Conservation (phyloP, 768 basidiomycete species). For the Hericium alpestre region DNA sequence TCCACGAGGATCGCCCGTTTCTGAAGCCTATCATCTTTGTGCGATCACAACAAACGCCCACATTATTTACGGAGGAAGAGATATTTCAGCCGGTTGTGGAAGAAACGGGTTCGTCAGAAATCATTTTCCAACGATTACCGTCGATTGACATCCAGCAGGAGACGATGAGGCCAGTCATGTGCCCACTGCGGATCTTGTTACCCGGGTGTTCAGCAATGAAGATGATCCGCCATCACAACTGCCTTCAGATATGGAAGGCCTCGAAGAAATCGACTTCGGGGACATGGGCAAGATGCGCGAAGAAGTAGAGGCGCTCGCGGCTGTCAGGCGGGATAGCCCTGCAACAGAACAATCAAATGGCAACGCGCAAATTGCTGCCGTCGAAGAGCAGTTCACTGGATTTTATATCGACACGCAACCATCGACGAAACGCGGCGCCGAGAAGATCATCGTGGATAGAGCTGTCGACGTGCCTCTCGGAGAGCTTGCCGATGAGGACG, state of each 20-base stretch:
- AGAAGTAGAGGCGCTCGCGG: constrained; percentile 24
- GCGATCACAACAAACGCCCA: constrained; percentile 38
- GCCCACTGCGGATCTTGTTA: constrained; percentile 63
- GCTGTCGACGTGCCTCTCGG: constrained; percentile 4
- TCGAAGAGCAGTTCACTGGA: neutral
- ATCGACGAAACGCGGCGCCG: neutral
- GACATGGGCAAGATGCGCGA: constrained; percentile 42
- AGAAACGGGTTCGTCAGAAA: constrained; percentile 32
- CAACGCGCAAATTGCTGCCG: neutral
- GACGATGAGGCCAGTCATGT: constrained; percentile 43
- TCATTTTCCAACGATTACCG: neutral
- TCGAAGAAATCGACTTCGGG: constrained; percentile 47
- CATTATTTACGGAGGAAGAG: constrained; percentile 48
- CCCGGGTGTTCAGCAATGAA: constrained; percentile 46
- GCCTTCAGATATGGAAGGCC: constrained; percentile 12
- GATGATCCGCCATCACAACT: neutral
- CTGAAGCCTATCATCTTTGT: constrained; percentile 66
- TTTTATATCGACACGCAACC: constrained; percentile 26
- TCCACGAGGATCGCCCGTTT: constrained; percentile 48
- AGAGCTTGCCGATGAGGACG: constrained; percentile 25
- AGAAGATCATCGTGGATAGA: constrained; percentile 3
- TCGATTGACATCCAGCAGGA: constrained; percentile 20
- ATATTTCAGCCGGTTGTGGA: constrained; percentile 45
- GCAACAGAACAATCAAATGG: neutral
- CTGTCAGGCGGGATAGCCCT: constrained; percentile 4